phyloP scores from a whole-genome alignment of 495 filamentous ascomycete species.

The Penicillium ochrochloron region DNA sequence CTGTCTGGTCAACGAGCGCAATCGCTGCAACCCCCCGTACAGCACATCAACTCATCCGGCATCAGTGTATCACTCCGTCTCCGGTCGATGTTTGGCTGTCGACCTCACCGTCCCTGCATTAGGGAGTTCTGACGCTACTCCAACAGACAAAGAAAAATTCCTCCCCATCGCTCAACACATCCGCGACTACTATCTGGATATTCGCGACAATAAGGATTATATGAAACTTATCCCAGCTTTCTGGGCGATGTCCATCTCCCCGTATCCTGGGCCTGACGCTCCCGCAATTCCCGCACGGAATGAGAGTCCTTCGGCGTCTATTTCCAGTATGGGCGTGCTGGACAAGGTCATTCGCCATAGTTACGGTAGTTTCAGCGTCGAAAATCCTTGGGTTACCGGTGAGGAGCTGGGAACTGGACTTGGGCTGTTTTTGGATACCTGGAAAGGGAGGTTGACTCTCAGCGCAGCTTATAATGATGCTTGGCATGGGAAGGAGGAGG shows the following conservation, averaged over 20 bases:
- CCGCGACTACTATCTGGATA: slow-evolving; percentile 33
- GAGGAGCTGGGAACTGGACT: slow-evolving; percentile 44
- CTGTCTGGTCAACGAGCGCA: slow-evolving; percentile 31
- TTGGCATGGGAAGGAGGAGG: slow-evolving; percentile 32
- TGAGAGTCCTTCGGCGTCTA: slow-evolving; percentile 36
- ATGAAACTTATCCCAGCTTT: slow-evolving; percentile 32
- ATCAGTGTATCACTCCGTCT: slow-evolving; percentile 36
- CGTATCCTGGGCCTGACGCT: slow-evolving; percentile 26
- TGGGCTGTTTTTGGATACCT: slow-evolving; percentile 46
- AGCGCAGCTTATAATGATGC: slow-evolving; percentile 48
- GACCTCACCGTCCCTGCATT: slow-evolving; percentile 27
- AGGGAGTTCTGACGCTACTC: not conserved
- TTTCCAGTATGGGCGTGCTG: slow-evolving; percentile 42
- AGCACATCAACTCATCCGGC: slow-evolving; percentile 16
- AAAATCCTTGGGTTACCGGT: slow-evolving; percentile 47
- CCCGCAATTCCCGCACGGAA: slow-evolving; percentile 33
- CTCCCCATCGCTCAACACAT: slow-evolving; percentile 20
- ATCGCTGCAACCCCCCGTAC: slow-evolving; percentile 28
- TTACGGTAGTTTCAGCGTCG: slow-evolving; percentile 31
- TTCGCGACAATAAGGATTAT: slow-evolving; percentile 30
- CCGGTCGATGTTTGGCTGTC: slow-evolving; percentile 27
- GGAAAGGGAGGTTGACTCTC: slow-evolving; percentile 33
- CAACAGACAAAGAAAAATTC: slow-evolving; percentile 15
- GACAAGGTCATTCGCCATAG: slow-evolving; percentile 22
- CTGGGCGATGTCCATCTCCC: slow-evolving; percentile 30